Conservation (phyloP, 2,329 filamentous ascomycete species). For the Epichloe elymi region DNA sequence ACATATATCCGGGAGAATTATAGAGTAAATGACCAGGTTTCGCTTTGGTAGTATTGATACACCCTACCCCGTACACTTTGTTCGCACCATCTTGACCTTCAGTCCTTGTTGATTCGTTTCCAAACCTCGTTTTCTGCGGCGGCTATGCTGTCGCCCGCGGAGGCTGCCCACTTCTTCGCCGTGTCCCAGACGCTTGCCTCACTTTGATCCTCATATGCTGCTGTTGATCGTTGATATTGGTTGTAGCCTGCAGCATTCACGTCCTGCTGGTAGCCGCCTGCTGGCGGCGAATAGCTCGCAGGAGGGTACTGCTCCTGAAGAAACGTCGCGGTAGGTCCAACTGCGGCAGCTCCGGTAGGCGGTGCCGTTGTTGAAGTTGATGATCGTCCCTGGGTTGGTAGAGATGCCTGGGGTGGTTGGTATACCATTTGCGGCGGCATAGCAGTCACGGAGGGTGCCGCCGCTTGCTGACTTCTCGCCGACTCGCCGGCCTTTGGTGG, state of each 20-base stretch:
- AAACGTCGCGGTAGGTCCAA: conserved; percentile 11
- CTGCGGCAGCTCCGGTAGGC: background rate
- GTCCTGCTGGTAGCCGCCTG: conserved; percentile 43
- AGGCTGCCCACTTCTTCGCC: conserved; percentile 44
- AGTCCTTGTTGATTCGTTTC: conserved; percentile 48
- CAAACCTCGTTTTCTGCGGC: conserved; percentile 49
- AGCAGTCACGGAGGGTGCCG: conserved; percentile 14
- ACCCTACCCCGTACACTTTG: background rate
- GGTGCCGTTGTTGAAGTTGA: conserved; percentile 24
- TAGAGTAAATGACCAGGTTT: background rate
- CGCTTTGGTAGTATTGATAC: background rate
- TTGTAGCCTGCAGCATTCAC: conserved; percentile 37
- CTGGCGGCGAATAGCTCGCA: conserved; percentile 30
- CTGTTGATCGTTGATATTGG: conserved; percentile 31
- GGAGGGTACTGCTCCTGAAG: conserved; percentile 14
- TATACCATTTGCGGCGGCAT: conserved; percentile 37
- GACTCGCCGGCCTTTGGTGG: conserved; percentile 38
- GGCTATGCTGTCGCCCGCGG: conserved; percentile 43
- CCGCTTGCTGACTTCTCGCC: conserved; percentile 21
- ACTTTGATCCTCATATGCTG: conserved; percentile 14
- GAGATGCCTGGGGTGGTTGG: conserved; percentile 29
- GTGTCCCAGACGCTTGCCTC: conserved; percentile 39
- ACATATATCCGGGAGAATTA: background rate
- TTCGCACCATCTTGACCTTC: background rate
- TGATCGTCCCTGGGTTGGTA: conserved; percentile 32